Evolutionary conservation across 2,329 filamentous ascomycete genomes (phyloP), one percentile per base, ranked within the genome.

Genomic region (Aspergillus ruber): DNA sequence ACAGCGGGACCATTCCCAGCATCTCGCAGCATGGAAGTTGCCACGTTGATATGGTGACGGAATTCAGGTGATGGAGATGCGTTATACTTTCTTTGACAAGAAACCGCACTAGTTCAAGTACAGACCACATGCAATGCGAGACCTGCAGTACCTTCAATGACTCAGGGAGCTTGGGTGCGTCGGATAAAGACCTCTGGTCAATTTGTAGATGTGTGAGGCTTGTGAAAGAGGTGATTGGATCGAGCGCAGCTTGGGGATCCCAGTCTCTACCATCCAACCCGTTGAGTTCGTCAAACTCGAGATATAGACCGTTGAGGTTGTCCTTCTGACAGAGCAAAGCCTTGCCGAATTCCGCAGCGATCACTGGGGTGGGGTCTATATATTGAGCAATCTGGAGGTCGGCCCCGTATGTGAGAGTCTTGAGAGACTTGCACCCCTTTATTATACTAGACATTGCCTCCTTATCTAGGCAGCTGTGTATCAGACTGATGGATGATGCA

Each of bases 161-260:
- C 3, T 21, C 3, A 10, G 47, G 50, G 5, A 50, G 29, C 20
- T 47, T 38, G 6, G 18, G 17, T 6, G 36, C n/a, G 6, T 39
- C 17, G 10, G 27, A 25, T 20, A 45, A 12, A 7, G 27, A 18
- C 20, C 42, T 43, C 15, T 52, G 50, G 13, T 52, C 47, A 12
- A 48, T n/a, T 3, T 46, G 39, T 5, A 52, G 20, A 21, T 36
- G 29, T 8, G n/a, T 17, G 13, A 52, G 21, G 12, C 43, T 48
- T n/a, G 13, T 27, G 25, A 52, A 48, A 6, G 29, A 35, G 2
- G 6, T n/a, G 15, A 50, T 47, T 4, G 47, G 47, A 13, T 43
- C 46, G 15, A 45, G 45, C 21, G 47, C 44, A 4, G 44, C 32
- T n/a, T 39, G 45, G 6, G 32, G 17, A 12, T 41, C 23, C 23